phyloP scores from a whole-genome alignment of 2,329 filamentous ascomycete genomes.

The Xylaria sp. region DNA sequence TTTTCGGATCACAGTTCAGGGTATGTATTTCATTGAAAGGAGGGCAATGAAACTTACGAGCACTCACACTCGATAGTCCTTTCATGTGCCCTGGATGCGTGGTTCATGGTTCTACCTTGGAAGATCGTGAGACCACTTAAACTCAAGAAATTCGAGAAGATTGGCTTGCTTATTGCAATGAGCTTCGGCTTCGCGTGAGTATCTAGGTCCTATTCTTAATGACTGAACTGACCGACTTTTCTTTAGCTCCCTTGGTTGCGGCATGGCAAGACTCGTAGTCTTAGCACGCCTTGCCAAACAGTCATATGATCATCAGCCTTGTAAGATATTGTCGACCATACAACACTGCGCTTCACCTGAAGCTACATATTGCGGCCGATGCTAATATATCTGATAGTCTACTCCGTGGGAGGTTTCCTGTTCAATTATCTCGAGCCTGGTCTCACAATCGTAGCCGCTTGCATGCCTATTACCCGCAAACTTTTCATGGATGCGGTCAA shows the following conservation, averaged over 20 bases:
- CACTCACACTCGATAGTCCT: constrained; percentile 32
- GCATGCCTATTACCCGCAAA: constrained; percentile 39
- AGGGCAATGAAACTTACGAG: not conserved
- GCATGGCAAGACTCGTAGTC: constrained; percentile 29
- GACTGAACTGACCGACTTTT: not conserved
- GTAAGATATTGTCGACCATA: constrained; percentile 20
- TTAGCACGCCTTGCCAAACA: constrained; percentile 19
- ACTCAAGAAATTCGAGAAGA: constrained; percentile 38
- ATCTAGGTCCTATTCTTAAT: not conserved
- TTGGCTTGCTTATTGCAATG: constrained; percentile 39
- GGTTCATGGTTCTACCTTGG: constrained; percentile 38
- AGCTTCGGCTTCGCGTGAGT: constrained; percentile 41
- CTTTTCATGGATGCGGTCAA: constrained; percentile 33
- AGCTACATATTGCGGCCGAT: not conserved
- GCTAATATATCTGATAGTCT: constrained; percentile 33
- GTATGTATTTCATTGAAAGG: constrained; percentile 8
- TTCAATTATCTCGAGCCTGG: constrained; percentile 39
- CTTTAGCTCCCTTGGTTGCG: constrained; percentile 31
- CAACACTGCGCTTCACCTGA: not conserved
- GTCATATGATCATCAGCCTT: constrained; percentile 19
- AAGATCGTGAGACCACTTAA: constrained; percentile 37
- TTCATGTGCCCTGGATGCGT: constrained; percentile 38
- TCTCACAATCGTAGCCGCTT: constrained; percentile 37
- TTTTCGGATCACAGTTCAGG: constrained; percentile 33
- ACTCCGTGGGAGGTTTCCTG: constrained; percentile 33